A percentile compares a stretch with the other conserved stretches of the same genome.
These are phyloP conservation scores for Lactarius tabidus DNA, from an alignment of 768 basidiomycete genomes.

Conservation along the genomic window DNA sequence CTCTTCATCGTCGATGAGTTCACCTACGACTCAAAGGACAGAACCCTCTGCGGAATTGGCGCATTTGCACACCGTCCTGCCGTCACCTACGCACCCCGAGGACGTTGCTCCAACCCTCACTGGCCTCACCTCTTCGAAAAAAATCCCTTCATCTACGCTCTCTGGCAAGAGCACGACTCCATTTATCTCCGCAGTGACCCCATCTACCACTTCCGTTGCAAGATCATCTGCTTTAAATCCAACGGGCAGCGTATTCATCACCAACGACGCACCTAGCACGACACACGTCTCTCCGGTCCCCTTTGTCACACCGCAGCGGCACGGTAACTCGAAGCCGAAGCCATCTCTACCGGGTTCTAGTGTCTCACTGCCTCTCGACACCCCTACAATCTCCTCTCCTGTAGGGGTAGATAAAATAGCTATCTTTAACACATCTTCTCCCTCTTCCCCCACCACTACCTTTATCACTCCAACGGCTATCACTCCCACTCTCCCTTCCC, in stretches of 20 bases:
- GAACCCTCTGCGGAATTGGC: neutral
- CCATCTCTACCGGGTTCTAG: neutral
- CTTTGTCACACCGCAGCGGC: neutral
- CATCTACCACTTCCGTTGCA: no score
- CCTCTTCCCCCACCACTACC: neutral
- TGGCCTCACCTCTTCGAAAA: neutral
- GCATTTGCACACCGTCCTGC: no score
- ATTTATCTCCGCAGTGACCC: neutral
- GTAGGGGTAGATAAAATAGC: neutral
- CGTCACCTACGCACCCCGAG: neutral
- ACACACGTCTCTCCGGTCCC: neutral
- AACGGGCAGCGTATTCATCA: no score
- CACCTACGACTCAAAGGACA: neutral
- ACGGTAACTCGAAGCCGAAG: neutral
- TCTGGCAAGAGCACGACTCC: neutral
- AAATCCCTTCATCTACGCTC: neutral
- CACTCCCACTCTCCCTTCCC: neutral
- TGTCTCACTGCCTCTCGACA: neutral
- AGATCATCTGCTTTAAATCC: no score
- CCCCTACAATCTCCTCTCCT: neutral
- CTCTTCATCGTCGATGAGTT: neutral
- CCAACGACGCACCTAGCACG: no score
- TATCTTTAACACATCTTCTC: no score
- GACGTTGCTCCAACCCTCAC: neutral
- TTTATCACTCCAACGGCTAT: neutral